phyloP scores from a whole-genome alignment of 2,329 filamentous ascomycete species.

The Dactylellina cionopaga region DNA sequence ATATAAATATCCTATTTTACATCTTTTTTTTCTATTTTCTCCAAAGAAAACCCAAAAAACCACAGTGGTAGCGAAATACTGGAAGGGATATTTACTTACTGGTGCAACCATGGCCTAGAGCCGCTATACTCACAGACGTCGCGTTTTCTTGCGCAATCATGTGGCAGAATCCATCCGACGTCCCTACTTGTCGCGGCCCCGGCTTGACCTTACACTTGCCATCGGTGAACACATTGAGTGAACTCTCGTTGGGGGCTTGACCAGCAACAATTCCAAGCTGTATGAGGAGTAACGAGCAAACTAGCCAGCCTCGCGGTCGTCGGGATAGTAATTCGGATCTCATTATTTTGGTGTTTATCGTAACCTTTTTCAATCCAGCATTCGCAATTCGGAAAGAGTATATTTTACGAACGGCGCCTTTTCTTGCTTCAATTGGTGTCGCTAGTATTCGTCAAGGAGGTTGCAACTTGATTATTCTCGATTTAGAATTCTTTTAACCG shows the following conservation, averaged over 20 bases:
- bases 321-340: constrained; percentile 1
- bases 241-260: constrained; percentile 13
- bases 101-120: constrained; percentile 29
- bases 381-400: too few species aligned
- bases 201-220: neutral
- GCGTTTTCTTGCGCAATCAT: constrained; percentile 14
- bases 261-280: neutral
- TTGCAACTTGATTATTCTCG: too few species aligned
- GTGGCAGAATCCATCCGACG: constrained; percentile 24
- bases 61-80: too few species aligned
- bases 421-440: too few species aligned
- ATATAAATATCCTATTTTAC: neutral
- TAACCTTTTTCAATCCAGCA: too few species aligned
- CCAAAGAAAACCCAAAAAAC: neutral
- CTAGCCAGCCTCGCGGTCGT: neutral
- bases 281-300: constrained; percentile 18
- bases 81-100: constrained; percentile 24
- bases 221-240: constrained; percentile 24
- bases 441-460: too few species aligned
- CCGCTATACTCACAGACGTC: constrained; percentile 12
- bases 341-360: neutral
- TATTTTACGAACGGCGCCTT: too few species aligned
- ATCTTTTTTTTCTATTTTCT: neutral
- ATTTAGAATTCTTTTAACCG: too few species aligned
- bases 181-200: constrained; percentile 7